Base-by-base conservation (phyloP, 345 rosid genomes). In the Psidium friedrichsthalianum region DNA sequence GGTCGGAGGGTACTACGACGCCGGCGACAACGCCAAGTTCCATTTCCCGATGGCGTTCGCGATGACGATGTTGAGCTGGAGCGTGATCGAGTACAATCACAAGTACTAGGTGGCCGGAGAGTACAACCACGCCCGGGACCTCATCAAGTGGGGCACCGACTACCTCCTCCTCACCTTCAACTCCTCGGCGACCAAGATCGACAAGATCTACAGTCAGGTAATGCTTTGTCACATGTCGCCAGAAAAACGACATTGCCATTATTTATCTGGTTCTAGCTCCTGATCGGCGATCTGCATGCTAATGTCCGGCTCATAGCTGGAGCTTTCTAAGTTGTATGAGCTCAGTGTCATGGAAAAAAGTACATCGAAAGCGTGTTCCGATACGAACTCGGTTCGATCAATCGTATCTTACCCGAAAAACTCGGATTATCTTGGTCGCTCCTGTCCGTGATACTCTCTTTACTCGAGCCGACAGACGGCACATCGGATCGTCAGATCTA, bases 11-110 rank as follows among this genome's bases (percentile, higher is more conserved):
- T 96, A 94, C 69, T 96, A 96, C 82, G 98, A 96, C 51, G 99
- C 96, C 0, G 98, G 99, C 85, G 96, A 92, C 85, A 94, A 92
- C 74, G 74, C 47, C 40, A 96, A 96, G 91, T 96, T 93, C 87
- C 93, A 96, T 90, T 95, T 96, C 87, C 99, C 98, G 12, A 94
- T 95, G 98, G 92, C 99, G 32, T 96, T 88, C 85, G 87, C 98
- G 83, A 95, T 95, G 95, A 94, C 99, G 11, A 92, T 96, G 98
- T 89, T 96, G 36, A 96, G 99, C 88, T 96, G 99, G 99, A 96
- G 99, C 87, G 91, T 93, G 12, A 93, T 96, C 83, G 98, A 96
- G 86, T 96, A 96, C 90, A 87, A 82, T 18, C 94, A 94, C 82
- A 96, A 96, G 85, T 95, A 88, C 83, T 22, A 90, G 59, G 91